Conservation (phyloP, 176 grass and related monocot genomes). For the Carex kokanica region DNA sequence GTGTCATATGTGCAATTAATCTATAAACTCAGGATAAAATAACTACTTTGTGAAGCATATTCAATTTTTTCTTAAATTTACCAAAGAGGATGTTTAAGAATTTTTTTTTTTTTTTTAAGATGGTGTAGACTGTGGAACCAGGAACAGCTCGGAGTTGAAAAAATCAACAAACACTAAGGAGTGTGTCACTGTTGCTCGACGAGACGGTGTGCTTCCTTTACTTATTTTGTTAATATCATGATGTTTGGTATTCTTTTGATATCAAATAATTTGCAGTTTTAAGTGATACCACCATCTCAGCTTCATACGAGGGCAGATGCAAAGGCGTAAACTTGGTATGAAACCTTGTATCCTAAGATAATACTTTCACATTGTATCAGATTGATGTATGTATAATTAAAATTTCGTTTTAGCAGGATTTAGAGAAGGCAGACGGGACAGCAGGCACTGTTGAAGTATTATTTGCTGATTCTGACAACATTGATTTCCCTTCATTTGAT, state of each 20-base stretch:
- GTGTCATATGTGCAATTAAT: neutral
- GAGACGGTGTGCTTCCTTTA: neutral
- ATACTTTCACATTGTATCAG: neutral
- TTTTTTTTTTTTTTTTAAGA: neutral
- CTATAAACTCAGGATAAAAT: neutral
- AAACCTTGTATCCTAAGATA: neutral
- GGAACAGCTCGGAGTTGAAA: neutral
- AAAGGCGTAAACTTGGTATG: neutral
- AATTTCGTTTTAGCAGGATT: neutral
- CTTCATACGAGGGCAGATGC: neutral
- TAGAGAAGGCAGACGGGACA: neutral
- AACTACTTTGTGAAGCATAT: neutral
- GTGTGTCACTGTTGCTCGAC: neutral
- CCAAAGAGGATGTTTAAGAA: neutral
- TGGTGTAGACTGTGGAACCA: neutral
- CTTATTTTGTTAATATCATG: neutral
- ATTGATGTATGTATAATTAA: neutral
- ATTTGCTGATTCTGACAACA: neutral
- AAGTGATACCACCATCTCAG: neutral
- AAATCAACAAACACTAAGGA: slow-evolving; percentile 7
- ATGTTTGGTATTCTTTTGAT: neutral
- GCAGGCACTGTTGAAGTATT: neutral
- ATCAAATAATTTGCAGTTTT: neutral
- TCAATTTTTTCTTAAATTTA: no score
- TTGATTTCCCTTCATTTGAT: slow-evolving; percentile 17